Evolutionary conservation across 1,284 basidiomycete species (phyloP).

Genomic region (Sanghuangporus baumii): DNA sequence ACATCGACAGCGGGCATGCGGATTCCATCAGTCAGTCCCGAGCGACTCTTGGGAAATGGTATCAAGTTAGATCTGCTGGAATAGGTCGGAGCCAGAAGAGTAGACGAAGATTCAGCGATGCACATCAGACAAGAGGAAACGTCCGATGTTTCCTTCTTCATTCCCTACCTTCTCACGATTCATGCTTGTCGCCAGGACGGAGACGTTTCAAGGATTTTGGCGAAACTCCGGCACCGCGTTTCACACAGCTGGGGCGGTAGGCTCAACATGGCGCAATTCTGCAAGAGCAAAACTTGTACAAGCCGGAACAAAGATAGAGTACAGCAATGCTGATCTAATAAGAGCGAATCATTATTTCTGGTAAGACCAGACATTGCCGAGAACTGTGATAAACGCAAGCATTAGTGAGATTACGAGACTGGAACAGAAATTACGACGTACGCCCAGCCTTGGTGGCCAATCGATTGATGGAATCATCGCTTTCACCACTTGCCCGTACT

Average conservation of each 20-base stretch:
- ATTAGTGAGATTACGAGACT: slow-evolving; percentile 14
- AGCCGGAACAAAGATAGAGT: background rate
- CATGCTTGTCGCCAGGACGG: no score
- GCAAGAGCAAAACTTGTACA: background rate
- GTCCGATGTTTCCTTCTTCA: no score
- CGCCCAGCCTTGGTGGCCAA: slow-evolving; percentile 93
- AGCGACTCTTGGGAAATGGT: no score
- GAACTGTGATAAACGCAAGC: slow-evolving; percentile 18
- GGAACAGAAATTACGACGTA: slow-evolving; percentile 45
- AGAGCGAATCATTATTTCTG: slow-evolving; percentile 23
- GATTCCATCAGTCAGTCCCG: no score
- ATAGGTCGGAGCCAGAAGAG: no score
- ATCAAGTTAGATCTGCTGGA: no score
- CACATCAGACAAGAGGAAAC: no score
- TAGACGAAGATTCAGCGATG: no score
- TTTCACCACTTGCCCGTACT: slow-evolving; percentile 93
- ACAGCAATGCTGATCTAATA: background rate
- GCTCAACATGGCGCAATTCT: background rate
- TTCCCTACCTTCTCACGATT: no score
- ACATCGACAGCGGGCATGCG: no score
- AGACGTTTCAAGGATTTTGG: no score
- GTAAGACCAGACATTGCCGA: slow-evolving; percentile 30
- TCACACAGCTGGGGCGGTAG: background rate
- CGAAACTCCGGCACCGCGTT: no score
- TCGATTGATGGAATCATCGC: slow-evolving; percentile 96